A percentile compares a stretch with the other conserved stretches of the same genome.
These are phyloP conservation scores for Penium margaritaceum DNA, from an alignment of 139 green algal genomes.

Conservation along the genomic window DNA sequence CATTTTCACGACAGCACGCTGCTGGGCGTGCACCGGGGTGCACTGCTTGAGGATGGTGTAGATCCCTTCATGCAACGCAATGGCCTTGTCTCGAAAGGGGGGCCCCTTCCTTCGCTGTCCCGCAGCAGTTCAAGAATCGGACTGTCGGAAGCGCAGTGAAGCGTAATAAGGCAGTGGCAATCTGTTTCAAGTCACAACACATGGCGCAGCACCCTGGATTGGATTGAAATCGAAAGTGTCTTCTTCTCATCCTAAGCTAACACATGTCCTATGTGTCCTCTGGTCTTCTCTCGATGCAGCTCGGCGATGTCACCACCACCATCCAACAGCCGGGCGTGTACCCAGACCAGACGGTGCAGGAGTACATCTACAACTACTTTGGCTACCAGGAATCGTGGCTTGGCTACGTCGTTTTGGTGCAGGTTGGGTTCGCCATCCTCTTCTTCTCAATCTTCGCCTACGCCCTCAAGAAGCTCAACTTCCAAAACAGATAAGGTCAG, in stretches of 20 bases:
- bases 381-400: conserved; percentile 17
- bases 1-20: background rate
- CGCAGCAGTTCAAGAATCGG: no score
- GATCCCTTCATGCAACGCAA: no score
- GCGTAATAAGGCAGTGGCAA: no score
- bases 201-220: background rate
- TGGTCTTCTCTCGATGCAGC: background rate
- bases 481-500: conserved; percentile 17
- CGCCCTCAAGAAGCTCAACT: conserved; percentile 19
- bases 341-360: conserved; percentile 1
- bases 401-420: background rate
- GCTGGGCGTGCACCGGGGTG: background rate
- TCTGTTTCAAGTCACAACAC: background rate
- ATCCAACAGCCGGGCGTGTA: background rate
- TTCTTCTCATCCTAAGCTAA: no score
- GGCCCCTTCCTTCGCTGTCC: no score
- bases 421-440: conserved; percentile 8
- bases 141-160: no score
- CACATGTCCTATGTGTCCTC: no score
- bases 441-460: conserved; percentile 16
- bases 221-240: background rate
- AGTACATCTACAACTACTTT: conserved; percentile 3
- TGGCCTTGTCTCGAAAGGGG: no score
- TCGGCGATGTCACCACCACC: conserved; percentile 2
- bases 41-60: no score